A percentile compares a stretch with the other conserved stretches of the same genome.
Conservation (phyloP, 306 rosid species). For the Pyrus communis region DNA sequence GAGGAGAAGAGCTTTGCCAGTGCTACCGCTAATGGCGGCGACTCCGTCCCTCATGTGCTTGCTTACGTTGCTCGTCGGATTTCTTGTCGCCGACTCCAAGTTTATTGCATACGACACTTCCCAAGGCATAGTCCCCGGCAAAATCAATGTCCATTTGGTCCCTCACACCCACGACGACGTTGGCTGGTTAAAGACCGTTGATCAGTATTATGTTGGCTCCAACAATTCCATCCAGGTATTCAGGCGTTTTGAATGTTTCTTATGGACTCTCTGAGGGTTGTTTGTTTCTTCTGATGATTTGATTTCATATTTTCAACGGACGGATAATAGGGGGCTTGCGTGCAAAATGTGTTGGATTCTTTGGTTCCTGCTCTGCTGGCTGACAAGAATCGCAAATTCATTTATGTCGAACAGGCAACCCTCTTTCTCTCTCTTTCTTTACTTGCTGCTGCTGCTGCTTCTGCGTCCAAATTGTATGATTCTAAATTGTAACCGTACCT, state of each 20-base stretch:
- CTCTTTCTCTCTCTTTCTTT: neutral
- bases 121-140: conserved; percentile 28
- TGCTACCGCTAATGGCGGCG: neutral
- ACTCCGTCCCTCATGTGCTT: neutral
- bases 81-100: conserved; percentile 16
- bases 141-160: conserved; percentile 49
- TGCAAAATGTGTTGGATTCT: conserved; percentile 51
- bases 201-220: conserved; percentile 55
- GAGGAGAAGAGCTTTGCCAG: neutral
- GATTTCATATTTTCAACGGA: neutral
- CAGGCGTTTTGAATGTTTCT: neutral
- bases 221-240: conserved; percentile 50
- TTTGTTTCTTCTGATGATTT: neutral
- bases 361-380: conserved; percentile 45
- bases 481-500: neutral
- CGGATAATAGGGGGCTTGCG: conserved; percentile 31
- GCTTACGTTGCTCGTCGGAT: neutral
- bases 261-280: neutral
- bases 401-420: conserved; percentile 75
- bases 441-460: neutral
- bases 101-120: conserved; percentile 36
- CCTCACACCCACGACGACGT: conserved; percentile 56
- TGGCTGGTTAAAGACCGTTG: conserved; percentile 59
- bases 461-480: neutral
- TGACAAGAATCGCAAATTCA: conserved; percentile 80